These are phyloP conservation scores for Coemansia reversa DNA, from an alignment of 192 early-diverging fungal genomes.

Conservation along the genomic window DNA sequence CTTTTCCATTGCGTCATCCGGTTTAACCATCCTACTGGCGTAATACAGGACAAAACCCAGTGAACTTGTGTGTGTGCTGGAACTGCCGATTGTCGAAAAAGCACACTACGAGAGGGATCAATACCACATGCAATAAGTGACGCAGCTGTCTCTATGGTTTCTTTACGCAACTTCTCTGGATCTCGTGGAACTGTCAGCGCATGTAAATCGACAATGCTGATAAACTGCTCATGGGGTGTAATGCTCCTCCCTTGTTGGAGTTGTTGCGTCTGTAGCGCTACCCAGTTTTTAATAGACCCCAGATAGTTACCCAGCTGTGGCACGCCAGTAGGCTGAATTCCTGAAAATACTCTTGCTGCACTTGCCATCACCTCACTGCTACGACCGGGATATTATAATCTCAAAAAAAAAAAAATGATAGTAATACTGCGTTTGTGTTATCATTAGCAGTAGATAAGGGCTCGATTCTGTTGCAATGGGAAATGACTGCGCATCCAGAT, in stretches of 20 bases:
- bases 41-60: slow-evolving; percentile 86
- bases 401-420: not conserved
- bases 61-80: slow-evolving; percentile 74
- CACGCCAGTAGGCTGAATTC: slow-evolving; percentile 91
- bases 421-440: not conserved
- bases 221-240: slow-evolving; percentile 55
- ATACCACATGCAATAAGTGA: slow-evolving; percentile 81
- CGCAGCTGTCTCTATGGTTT: slow-evolving; percentile 71
- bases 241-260: slow-evolving; percentile 16
- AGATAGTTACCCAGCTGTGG: slow-evolving; percentile 95
- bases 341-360: slow-evolving; percentile 63
- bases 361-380: slow-evolving; percentile 1
- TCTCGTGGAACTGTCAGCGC: slow-evolving; percentile 79
- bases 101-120: slow-evolving; percentile 63
- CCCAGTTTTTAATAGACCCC: slow-evolving; percentile 87
- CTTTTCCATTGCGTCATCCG: slow-evolving; percentile 97
- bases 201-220: slow-evolving; percentile 88
- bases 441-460: not conserved
- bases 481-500: not conserved
- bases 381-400: not conserved
- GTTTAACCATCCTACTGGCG: slow-evolving; percentile 83
- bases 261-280: slow-evolving; percentile 61
- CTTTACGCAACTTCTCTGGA: slow-evolving; percentile 61
- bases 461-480: not conserved
- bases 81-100: slow-evolving; percentile 86